These are phyloP conservation scores for Diaporthe caulivora DNA, from an alignment of 2,329 filamentous ascomycete genomes.

Conservation along the genomic window DNA sequence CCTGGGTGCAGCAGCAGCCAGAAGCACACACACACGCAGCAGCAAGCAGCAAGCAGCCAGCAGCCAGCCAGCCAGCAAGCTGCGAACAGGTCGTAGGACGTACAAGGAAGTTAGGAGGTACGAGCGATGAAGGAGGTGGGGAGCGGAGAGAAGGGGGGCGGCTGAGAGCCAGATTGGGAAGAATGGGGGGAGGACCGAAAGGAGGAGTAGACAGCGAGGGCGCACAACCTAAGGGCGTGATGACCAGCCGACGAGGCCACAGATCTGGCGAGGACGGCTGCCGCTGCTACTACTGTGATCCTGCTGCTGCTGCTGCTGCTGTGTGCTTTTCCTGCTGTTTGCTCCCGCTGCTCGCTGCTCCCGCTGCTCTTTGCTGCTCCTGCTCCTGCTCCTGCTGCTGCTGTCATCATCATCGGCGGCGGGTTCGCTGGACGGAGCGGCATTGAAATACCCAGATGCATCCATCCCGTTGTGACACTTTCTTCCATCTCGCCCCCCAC, in stretches of 20 bases:
- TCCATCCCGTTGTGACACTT: constrained; percentile 29
- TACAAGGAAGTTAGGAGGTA: neutral
- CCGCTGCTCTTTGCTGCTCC: neutral
- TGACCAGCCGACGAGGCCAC: constrained; percentile 2
- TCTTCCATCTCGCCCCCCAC: constrained; percentile 1
- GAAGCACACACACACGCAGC: constrained; percentile 10
- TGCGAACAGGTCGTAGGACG: constrained; percentile 1
- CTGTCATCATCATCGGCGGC: constrained; percentile 20
- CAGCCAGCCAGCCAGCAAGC: constrained; percentile 14
- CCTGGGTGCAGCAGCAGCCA: constrained; percentile 22
- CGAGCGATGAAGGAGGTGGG: neutral
- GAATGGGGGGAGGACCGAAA: constrained; percentile 12
- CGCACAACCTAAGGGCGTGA: constrained; percentile 29
- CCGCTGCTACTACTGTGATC: neutral
- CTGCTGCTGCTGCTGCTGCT: neutral
- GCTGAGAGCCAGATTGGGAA: constrained; percentile 11
- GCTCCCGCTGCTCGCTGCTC: neutral
- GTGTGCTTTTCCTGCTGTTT: neutral
- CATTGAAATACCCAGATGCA: constrained; percentile 28
- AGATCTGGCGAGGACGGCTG: constrained; percentile 15
- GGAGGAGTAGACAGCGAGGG: constrained; percentile 22
- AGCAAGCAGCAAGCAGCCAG: neutral
- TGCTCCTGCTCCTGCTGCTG: neutral
- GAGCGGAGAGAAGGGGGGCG: neutral
- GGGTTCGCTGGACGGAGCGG: neutral